Evolutionary conservation across 2,329 filamentous ascomycete genomes (phyloP), one percentile per base, ranked within the genome.

Genomic region (Pseudocercospora musae): DNA sequence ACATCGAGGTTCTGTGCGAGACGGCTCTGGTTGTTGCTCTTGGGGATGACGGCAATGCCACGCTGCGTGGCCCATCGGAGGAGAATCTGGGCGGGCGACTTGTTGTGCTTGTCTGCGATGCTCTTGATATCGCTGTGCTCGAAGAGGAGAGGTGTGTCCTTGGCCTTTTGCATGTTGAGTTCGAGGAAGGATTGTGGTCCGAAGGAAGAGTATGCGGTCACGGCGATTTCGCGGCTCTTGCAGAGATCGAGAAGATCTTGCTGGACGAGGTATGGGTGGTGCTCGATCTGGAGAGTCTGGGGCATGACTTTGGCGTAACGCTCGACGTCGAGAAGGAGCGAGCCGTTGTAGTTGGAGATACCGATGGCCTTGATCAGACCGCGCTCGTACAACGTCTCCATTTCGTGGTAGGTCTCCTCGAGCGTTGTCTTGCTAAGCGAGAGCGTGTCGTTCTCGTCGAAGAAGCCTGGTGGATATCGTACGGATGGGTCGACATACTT

Each of bases 251-350:
- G 76, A 57, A 96, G 85, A 58, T 87, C 83, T 63, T 81, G 78
- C 82, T 96, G 91, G 64, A 90, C 88, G 62, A 94, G 85, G 84
- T 93, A 95, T 25, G 91, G 91, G 83, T 96, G 92, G 81, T 94
- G 90, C 82, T 96, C 91, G 77, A 96, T 88, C 82, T 96, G 92
- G 64, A 95, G 87, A 44, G 89, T 88, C 42, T 90, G 89, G 8
- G 91, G 90, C 49, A 82, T 82, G 77, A 92, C 85, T 71, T 84
- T 86, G 66, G 90, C 90, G 78, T 92, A 91, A 71, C 89, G 86
- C 74, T 94, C 84, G 69, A 93, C 80, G 78, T 95, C 91, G 77
- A 93, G 89, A 73, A 96, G 78, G 67, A 91, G 81, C 78, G 89
- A 85, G 52, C 85, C 85, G 78, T 89, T 89, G 85, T 92, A 94